phyloP scores from a whole-genome alignment of 805 yeast genomes.

The Metschnikowia anglica region DNA sequence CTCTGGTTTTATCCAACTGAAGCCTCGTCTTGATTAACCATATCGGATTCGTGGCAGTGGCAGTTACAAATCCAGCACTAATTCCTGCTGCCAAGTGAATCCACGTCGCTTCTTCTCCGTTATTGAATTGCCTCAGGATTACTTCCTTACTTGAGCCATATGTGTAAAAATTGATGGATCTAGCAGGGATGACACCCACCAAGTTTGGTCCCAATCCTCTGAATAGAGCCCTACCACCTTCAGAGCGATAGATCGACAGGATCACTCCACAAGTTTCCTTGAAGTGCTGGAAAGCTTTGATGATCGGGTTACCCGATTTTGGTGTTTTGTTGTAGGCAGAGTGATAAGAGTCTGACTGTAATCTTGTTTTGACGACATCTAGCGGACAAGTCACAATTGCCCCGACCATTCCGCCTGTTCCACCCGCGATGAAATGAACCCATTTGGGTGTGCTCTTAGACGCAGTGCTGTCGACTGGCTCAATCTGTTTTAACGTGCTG shows the following conservation, averaged over 20 bases:
- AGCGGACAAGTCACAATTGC: conserved; percentile 92
- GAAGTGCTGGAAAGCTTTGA: conserved; percentile 67
- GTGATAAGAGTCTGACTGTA: conserved; percentile 84
- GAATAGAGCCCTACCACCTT: conserved; percentile 85
- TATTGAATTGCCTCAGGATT: conserved; percentile 61
- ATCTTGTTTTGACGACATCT: conserved; percentile 92
- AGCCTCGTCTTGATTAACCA: conserved; percentile 95
- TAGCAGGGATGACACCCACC: conserved; percentile 97
- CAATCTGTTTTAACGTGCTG: conserved; percentile 47
- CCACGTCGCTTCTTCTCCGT: conserved; percentile 78
- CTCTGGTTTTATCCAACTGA: conserved; percentile 76
- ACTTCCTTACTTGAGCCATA: conserved; percentile 90
- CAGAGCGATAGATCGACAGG: conserved; percentile 62
- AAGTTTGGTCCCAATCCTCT: conserved; percentile 95
- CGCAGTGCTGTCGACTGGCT: conserved; percentile 21
- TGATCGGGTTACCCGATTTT: conserved; percentile 34
- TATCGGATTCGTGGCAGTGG: conserved; percentile 96
- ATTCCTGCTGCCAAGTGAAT: conserved; percentile 86
- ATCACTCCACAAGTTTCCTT: conserved; percentile 78
- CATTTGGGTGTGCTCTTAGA: conserved; percentile 31
- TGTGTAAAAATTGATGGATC: conserved; percentile 94
- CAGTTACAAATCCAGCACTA: conserved; percentile 88
- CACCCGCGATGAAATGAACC: conserved; percentile 91
- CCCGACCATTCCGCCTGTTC: conserved; percentile 97
- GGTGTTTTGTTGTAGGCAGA: conserved; percentile 51